phyloP scores from a whole-genome alignment of 768 basidiomycete species.

The Tricholoma bakamatsutake region DNA sequence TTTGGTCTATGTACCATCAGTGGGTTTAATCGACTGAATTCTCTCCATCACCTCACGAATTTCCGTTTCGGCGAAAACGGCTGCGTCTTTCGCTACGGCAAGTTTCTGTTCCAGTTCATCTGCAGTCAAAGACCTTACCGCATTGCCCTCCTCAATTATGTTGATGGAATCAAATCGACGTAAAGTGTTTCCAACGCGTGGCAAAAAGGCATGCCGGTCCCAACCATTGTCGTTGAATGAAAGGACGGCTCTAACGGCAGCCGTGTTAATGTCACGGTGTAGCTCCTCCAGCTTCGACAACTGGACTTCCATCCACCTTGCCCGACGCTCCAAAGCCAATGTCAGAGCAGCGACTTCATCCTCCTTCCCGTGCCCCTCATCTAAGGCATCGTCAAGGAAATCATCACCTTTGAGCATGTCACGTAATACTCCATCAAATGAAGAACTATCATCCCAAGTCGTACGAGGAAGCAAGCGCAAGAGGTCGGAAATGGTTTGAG shows the following conservation, averaged over 20 bases:
- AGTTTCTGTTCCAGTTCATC: conserved; percentile 77
- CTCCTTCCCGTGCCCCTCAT: conserved; percentile 60
- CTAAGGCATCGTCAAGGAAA: conserved; percentile 70
- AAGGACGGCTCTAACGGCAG: conserved; percentile 76
- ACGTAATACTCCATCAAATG: conserved; percentile 78
- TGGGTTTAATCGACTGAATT: conserved; percentile 50
- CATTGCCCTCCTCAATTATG: conserved; percentile 42
- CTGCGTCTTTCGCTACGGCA: conserved; percentile 62
- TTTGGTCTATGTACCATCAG: conserved; percentile 23
- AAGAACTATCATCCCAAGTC: conserved; percentile 88
- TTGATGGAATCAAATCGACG: conserved; percentile 65
- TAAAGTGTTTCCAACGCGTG: conserved; percentile 63
- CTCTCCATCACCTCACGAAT: conserved; percentile 70
- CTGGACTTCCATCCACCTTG: conserved; percentile 91
- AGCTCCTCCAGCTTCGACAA: conserved; percentile 84
- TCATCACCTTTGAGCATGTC: conserved; percentile 90
- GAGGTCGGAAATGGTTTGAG: conserved; percentile 85
- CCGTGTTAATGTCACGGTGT: conserved; percentile 86
- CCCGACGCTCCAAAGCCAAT: conserved; percentile 79
- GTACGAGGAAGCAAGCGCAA: conserved; percentile 81
- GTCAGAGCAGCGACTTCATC: conserved; percentile 85
- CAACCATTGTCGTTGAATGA: conserved; percentile 83
- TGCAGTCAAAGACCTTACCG: conserved; percentile 47
- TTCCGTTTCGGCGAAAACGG: conserved; percentile 68
- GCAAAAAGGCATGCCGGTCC: conserved; percentile 66